Percentiles rank a stretch among this genome's conserved stretches.
These are phyloP conservation scores for Magnolia officinalis DNA, from an alignment of 164 flowering plant genomes.

Conservation along the genomic window DNA sequence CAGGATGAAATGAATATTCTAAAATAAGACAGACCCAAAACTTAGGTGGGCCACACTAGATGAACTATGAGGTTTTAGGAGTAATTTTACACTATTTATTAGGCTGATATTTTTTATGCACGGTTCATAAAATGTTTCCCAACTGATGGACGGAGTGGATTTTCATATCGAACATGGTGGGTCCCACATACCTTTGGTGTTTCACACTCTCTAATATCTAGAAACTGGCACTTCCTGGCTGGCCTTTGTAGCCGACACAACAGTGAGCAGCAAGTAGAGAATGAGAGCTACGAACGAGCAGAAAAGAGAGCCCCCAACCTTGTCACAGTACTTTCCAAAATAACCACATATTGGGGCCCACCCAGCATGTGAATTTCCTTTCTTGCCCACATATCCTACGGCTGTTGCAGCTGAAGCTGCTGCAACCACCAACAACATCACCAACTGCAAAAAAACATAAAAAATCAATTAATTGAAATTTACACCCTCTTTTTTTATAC, in stretches of 20 bases:
- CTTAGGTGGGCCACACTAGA: too few species aligned
- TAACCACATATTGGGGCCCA: conserved; percentile 51
- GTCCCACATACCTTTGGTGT: too few species aligned
- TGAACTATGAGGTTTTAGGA: too few species aligned
- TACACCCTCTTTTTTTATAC: neutral
- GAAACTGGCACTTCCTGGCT: neutral
- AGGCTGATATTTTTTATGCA: too few species aligned
- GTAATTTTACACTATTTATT: too few species aligned
- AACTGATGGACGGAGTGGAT: too few species aligned
- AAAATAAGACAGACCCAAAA: too few species aligned
- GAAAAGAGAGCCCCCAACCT: conserved; percentile 16
- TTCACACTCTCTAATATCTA: too few species aligned
- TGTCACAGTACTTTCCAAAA: conserved; percentile 44
- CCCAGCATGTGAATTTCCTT: conserved; percentile 42
- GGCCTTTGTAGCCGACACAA: conserved; percentile 29
- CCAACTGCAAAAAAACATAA: conserved; percentile 30
- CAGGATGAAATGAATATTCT: too few species aligned
- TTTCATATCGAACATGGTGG: too few species aligned
- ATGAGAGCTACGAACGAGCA: conserved; percentile 42
- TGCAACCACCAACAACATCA: conserved; percentile 35
- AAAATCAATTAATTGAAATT: neutral
- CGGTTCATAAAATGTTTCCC: too few species aligned
- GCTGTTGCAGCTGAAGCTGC: conserved; percentile 58
- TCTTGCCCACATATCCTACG: conserved; percentile 38
- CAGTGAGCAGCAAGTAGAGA: conserved; percentile 30